phyloP scores from a whole-genome alignment of 2,329 filamentous ascomycete genomes.

The Fusarium papillatum region DNA sequence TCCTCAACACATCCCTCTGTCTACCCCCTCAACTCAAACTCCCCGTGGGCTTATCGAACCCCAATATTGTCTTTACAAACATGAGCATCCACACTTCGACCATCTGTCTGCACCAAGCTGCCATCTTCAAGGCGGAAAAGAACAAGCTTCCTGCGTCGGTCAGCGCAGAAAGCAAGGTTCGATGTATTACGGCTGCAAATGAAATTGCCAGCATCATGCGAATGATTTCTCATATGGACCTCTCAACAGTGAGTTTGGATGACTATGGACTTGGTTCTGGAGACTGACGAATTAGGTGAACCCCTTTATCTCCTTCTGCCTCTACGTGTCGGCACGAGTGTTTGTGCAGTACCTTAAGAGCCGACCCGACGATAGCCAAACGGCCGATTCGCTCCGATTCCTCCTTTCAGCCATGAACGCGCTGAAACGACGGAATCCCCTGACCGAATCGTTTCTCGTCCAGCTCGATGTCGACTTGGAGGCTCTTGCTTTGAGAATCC shows the following conservation, averaged over 20 bases:
- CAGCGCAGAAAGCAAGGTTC: constrained; percentile 89
- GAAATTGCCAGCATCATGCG: constrained; percentile 97
- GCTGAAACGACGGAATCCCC: constrained; percentile 86
- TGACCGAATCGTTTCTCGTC: constrained; percentile 95
- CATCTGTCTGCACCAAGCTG: constrained; percentile 97
- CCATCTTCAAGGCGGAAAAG: constrained; percentile 97
- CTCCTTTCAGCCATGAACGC: constrained; percentile 92
- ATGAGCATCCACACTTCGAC: constrained; percentile 98
- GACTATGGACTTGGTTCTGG: neutral
- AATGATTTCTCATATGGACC: constrained; percentile 91
- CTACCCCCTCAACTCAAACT: constrained; percentile 87
- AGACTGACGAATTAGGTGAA: constrained; percentile 77
- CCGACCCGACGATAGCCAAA: constrained; percentile 85
- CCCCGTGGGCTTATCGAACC: constrained; percentile 79
- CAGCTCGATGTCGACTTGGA: constrained; percentile 95
- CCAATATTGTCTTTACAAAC: constrained; percentile 93
- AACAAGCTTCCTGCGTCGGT: constrained; percentile 83
- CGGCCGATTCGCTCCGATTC: constrained; percentile 87
- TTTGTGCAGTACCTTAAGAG: constrained; percentile 98
- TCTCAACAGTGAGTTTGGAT: constrained; percentile 76
- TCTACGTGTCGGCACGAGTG: constrained; percentile 95
- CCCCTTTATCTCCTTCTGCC: constrained; percentile 93
- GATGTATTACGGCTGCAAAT: constrained; percentile 93
- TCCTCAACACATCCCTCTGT: constrained; percentile 88
- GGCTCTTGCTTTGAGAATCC: constrained; percentile 74